Percentiles rank a stretch among this genome's conserved stretches.
These are phyloP conservation scores for Priceomyces fermenticarens DNA, from an alignment of 805 yeast species.

Conservation along the genomic window DNA sequence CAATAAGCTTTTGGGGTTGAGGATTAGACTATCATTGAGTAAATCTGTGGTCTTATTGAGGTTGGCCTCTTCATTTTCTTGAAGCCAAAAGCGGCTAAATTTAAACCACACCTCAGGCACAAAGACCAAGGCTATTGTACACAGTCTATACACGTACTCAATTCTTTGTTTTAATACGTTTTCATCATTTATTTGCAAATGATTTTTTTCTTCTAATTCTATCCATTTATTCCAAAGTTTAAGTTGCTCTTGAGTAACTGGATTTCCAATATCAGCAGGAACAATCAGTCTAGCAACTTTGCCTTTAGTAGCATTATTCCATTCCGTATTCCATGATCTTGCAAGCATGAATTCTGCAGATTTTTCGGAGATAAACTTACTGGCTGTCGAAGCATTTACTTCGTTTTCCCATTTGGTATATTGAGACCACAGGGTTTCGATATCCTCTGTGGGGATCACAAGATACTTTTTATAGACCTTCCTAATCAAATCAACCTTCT, in stretches of 20 bases:
- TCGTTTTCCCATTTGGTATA: constrained; percentile 84
- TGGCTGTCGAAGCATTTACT: constrained; percentile 69
- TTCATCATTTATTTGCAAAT: constrained; percentile 54
- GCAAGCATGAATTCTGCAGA: constrained; percentile 87
- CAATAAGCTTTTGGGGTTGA: constrained; percentile 70
- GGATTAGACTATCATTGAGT: constrained; percentile 50
- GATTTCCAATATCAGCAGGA: constrained; percentile 21
- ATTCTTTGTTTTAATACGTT: constrained; percentile 51
- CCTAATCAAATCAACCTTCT: constrained; percentile 72
- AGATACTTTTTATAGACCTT: constrained; percentile 68
- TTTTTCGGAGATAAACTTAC: constrained; percentile 78
- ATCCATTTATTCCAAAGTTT: constrained; percentile 72
- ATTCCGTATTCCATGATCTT: constrained; percentile 70
- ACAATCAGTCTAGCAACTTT: constrained; percentile 42
- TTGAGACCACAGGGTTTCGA: constrained; percentile 77
- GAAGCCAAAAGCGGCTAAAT: constrained; percentile 39
- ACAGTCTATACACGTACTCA: constrained; percentile 68
- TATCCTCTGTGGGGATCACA: constrained; percentile 68
- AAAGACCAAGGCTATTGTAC: constrained; percentile 58
- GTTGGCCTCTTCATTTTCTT: constrained; percentile 35
- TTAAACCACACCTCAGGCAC: constrained; percentile 79
- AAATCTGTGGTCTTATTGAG: constrained; percentile 42
- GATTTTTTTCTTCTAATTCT: constrained; percentile 73
- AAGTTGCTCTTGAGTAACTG: constrained; percentile 39
- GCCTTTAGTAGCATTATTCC: constrained; percentile 54